Base-by-base conservation (phyloP, 2,329 filamentous ascomycete species). In the Ustulina deusta region DNA sequence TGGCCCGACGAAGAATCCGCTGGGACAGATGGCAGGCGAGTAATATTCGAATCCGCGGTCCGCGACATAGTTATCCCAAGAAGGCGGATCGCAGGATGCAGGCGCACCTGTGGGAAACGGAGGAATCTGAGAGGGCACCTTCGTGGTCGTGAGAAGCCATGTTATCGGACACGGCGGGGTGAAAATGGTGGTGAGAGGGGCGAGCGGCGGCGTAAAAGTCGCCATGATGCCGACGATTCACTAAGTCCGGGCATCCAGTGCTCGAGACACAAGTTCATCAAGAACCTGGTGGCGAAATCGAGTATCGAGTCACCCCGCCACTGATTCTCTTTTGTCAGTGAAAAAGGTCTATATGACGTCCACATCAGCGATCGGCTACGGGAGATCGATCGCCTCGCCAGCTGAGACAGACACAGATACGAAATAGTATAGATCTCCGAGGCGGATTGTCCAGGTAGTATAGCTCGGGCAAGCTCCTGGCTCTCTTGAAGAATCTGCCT, bases 131-230 rank as follows among this genome's bases (percentile, higher is more conserved):
- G 81, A 83, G 0, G 78, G 80, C 42, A 77, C 61, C 68, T 78
- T 78, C 29, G 77, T 78, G 1, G 77, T 78, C 1, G 80, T 81
- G 29, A 82, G 56, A n/a, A 82, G 74, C 81, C 81, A 83, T 10
- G 77, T 76, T 11, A 74, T 79, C 38, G 77, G 54, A 68, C 81
- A 83, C 4, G 80, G 77, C 6, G 79, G 81, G 27, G 74, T 79
- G 71, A 83, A 83, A 49, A 83, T 70, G 51, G 80, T 80, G 25
- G 80, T 81, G 56, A 83, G 77, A 13, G 80, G 76, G 40, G 79
- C 78, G 42, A 83, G 75, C 2, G 69, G 71, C 52, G 70, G 61
- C 46, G 59, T 65, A n/a, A 68, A 61, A 7, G 63, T 71, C 42
- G 57, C 63, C 65, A 71, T 71, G 42, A 17, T 68, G 49, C 7